Evolutionary conservation across 192 early-diverging fungal species (phyloP).

Genomic region (Diversispora epigaea): DNA sequence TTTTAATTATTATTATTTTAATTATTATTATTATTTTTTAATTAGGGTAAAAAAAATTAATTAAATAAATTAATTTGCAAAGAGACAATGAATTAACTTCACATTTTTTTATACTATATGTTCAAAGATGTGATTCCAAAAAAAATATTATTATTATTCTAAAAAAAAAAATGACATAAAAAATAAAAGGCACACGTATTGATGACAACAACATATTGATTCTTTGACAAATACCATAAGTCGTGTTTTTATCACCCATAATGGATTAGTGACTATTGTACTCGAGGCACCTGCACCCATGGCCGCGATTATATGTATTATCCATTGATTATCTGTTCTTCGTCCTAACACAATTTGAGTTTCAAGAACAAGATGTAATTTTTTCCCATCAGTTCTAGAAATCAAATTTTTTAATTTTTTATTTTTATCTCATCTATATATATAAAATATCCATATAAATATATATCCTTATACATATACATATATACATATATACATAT

Average conservation of each 20-base stretch:
- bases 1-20: too few relatives aligned
- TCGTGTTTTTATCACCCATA: slow-evolving; percentile 91
- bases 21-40: too few relatives aligned
- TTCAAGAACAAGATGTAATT: slow-evolving; percentile 9
- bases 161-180: background rate
- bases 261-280: slow-evolving; percentile 79
- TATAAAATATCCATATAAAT: too few relatives aligned
- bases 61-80: slow-evolving; percentile 8
- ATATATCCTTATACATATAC: too few relatives aligned
- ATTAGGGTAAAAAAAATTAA: too few relatives aligned
- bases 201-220: background rate
- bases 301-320: slow-evolving; percentile 81
- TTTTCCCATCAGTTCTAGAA: slow-evolving; percentile 14
- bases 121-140: too few relatives aligned
- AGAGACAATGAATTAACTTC: slow-evolving; percentile 31
- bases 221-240: slow-evolving; percentile 65
- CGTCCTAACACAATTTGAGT: slow-evolving; percentile 9
- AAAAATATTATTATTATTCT: background rate
- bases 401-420: background rate
- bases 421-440: too few relatives aligned
- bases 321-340: slow-evolving; percentile 33
- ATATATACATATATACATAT: too few relatives aligned
- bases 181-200: background rate
- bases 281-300: slow-evolving; percentile 79
- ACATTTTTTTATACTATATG: background rate